Percentiles rank a stretch among this genome's conserved stretches.
phyloP scores from a whole-genome alignment of 768 basidiomycete genomes.

The Suillus bovinus region DNA sequence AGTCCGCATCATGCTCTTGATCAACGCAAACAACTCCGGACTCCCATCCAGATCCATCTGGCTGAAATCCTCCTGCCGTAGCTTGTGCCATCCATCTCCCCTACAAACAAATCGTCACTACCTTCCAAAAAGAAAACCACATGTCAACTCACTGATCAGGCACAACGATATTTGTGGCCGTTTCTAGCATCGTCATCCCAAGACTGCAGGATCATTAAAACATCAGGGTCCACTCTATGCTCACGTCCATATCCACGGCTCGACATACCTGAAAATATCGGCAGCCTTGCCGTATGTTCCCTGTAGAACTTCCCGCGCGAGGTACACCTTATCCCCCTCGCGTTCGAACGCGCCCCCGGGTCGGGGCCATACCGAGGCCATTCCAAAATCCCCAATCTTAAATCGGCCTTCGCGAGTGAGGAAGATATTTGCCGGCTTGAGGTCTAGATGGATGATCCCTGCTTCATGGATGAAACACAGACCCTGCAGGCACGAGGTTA shows the following conservation, averaged over 20 bases:
- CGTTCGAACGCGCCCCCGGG: conserved; percentile 70
- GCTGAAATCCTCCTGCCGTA: conserved; percentile 88
- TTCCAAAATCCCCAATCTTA: conserved; percentile 98
- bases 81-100: conserved; percentile 91
- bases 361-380: conserved; percentile 94
- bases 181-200: conserved; percentile 95
- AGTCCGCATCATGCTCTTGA: conserved; percentile 77
- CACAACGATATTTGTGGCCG: conserved; percentile 93
- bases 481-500: conserved; percentile 48
- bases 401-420: conserved; percentile 84
- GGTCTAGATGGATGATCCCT: conserved; percentile 90
- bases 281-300: conserved; percentile 92
- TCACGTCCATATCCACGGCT: conserved; percentile 4
- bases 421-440: conserved; percentile 98
- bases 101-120: conserved; percentile 41
- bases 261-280: conserved; percentile 91
- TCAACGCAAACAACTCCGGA: conserved; percentile 62
- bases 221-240: conserved; percentile 10
- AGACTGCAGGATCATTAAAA: conserved; percentile 52
- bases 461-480: conserved; percentile 86
- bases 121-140: conserved; percentile 15
- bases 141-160: conserved; percentile 83
- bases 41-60: conserved; percentile 75
- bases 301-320: conserved; percentile 94
- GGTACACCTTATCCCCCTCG: conserved; percentile 96